Evolutionary conservation across 2,329 filamentous ascomycete species (phyloP).

Genomic region (Ampelomyces quisqualis): DNA sequence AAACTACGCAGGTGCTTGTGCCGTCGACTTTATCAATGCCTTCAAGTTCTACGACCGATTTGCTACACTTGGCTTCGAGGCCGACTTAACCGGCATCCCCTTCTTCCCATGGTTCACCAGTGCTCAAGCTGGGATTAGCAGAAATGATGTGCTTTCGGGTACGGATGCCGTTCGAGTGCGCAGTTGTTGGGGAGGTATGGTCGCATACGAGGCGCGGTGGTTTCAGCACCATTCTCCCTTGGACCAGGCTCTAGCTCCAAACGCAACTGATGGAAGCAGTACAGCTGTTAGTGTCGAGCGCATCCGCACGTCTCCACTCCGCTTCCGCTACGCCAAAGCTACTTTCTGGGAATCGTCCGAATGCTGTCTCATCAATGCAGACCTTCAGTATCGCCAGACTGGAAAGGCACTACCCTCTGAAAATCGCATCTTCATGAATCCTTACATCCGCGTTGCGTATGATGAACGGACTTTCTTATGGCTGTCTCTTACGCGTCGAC

Average conservation of each 20-base stretch:
- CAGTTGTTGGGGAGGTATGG: conserved; percentile 79
- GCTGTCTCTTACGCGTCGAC: conserved; percentile 61
- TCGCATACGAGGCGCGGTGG: conserved; percentile 62
- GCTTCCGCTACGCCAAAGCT: conserved; percentile 47
- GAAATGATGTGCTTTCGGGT: conserved; percentile 63
- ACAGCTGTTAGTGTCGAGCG: not conserved
- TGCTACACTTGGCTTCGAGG: conserved; percentile 67
- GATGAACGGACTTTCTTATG: conserved; percentile 57
- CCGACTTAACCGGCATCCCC: conserved; percentile 62
- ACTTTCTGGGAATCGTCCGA: conserved; percentile 52
- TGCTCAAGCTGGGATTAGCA: conserved; percentile 53
- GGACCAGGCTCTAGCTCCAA: conserved; percentile 1
- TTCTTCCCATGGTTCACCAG: conserved; percentile 68
- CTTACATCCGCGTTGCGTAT: conserved; percentile 72
- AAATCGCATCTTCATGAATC: conserved; percentile 71
- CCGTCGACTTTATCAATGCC: conserved; percentile 68
- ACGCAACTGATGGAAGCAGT: not conserved
- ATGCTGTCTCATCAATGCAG: conserved; percentile 52
- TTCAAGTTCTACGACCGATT: conserved; percentile 74
- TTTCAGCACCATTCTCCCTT: conserved; percentile 50
- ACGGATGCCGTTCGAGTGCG: conserved; percentile 67
- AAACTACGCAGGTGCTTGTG: conserved; percentile 67
- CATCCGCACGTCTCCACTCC: conserved; percentile 42
- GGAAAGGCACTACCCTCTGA: conserved; percentile 45
- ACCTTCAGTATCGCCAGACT: conserved; percentile 44